These are phyloP conservation scores for Gnomoniopsis sp. DNA, from an alignment of 2,329 filamentous ascomycete genomes.

Conservation along the genomic window DNA sequence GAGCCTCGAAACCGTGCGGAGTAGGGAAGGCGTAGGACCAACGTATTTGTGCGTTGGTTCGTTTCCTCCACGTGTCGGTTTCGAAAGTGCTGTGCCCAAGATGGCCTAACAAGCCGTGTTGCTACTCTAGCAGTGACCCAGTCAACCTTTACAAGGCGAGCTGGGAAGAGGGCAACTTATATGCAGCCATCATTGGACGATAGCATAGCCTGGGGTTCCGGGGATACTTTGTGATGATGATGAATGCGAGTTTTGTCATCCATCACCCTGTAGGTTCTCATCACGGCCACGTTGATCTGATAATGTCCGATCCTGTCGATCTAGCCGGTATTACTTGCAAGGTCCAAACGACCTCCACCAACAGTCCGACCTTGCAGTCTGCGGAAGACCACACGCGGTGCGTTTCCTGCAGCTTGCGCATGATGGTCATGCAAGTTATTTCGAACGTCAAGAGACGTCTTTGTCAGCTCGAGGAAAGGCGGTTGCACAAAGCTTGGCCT, in stretches of 20 bases:
- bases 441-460: neutral
- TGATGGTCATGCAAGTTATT: neutral
- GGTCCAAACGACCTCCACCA: neutral
- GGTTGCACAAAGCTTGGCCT: neutral
- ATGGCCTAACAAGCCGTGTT: no score
- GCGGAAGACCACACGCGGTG: neutral
- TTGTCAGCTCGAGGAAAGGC: neutral
- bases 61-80: no score
- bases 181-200: neutral
- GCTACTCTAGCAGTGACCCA: no score
- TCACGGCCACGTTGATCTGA: neutral
- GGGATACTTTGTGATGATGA: neutral
- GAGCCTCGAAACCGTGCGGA: no score
- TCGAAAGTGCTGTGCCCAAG: no score
- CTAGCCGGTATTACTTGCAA: neutral
- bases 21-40: no score
- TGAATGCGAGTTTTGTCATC: no score
- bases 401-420: neutral
- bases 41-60: no score
- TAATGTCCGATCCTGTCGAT: neutral
- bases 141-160: no score
- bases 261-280: no score
- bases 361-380: neutral
- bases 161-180: no score
- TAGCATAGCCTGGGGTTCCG: neutral